Base-by-base conservation (phyloP, 2,329 filamentous ascomycete genomes). In the Nectriaceae sp. region DNA sequence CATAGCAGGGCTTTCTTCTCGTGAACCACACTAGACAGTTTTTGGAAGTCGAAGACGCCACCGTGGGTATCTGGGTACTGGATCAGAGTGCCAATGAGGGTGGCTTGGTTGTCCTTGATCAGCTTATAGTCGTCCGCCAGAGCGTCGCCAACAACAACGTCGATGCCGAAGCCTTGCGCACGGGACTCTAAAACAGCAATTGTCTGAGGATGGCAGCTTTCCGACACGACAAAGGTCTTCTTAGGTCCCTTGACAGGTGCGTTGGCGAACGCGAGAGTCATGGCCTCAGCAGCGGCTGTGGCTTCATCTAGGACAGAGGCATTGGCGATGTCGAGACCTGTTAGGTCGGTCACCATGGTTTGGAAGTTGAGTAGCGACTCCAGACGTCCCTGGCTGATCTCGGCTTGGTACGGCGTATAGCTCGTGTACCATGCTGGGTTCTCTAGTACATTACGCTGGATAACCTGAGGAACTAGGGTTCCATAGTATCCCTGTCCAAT, bases 401-500 rank as follows among this genome's bases (percentile, higher is more conserved):
- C 93, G 4, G 93, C 89, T 74, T 97, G 93, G 72, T 97, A 97
- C 16, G 93, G 93, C 0, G 93, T 97, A 71, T 97, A 97, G 74
- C 91, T 96, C 39, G 93, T 97, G 71, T 97, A 97, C 93, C 93
- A 97, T 5, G 87, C 91, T 10, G 93, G 92, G 69, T 88, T 93
- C 77, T 97, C 91, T 44, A 97, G 76, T 11, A 97, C 82, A 66
- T 97, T 97, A 62, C 92, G 82, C 76, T 94, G 90, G 67, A 97
- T 96, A 43, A 97, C 92, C 49, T 90, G 84, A 11, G 93, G 93
- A 1, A 90, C 88, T 56, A 87, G 81, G 18, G 90, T 94, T 37
- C 84, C 87, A 56, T 93, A 90, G 78, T 97, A 97, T 46, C 93
- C 93, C 54, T 82, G 83, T 4, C 93, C 93, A 56, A 96, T 92